These are phyloP conservation scores for Hawksworthiomyces lignivorus DNA, from an alignment of 2,329 filamentous ascomycete species.

Conservation along the genomic window DNA sequence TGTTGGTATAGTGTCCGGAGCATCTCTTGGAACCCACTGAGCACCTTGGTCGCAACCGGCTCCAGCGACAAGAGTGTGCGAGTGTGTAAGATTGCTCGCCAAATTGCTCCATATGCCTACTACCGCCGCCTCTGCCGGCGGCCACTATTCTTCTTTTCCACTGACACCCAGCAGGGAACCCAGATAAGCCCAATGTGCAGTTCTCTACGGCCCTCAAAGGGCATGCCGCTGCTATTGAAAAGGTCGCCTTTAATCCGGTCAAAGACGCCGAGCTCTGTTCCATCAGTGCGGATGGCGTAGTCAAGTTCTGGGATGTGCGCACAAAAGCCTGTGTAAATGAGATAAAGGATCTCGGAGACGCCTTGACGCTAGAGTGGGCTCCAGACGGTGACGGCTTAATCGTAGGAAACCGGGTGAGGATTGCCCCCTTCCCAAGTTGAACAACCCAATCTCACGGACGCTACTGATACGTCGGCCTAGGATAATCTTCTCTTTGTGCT, in stretches of 20 bases:
- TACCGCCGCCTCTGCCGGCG: too few relatives aligned
- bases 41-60: constrained; percentile 77
- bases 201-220: constrained; percentile 70
- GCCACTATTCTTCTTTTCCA: background rate
- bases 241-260: constrained; percentile 69
- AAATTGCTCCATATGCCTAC: too few relatives aligned
- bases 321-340: constrained; percentile 64
- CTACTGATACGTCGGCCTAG: too few relatives aligned
- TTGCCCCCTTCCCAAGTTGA: too few relatives aligned
- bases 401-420: constrained; percentile 48
- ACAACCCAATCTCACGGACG: too few relatives aligned
- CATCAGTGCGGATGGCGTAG: constrained; percentile 63
- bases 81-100: constrained; percentile 49
- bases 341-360: constrained; percentile 56
- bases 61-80: constrained; percentile 61
- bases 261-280: constrained; percentile 73
- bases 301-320: constrained; percentile 74
- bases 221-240: constrained; percentile 58
- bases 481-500: constrained; percentile 56
- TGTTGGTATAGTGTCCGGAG: constrained; percentile 69
- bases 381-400: constrained; percentile 63
- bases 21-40: constrained; percentile 83
- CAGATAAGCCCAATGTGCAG: constrained; percentile 64
- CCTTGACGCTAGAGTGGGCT: constrained; percentile 66
- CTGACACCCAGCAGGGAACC: constrained; percentile 49